These are phyloP conservation scores for Glycine tomentella DNA, from an alignment of 306 rosid genomes.

Conservation along the genomic window DNA sequence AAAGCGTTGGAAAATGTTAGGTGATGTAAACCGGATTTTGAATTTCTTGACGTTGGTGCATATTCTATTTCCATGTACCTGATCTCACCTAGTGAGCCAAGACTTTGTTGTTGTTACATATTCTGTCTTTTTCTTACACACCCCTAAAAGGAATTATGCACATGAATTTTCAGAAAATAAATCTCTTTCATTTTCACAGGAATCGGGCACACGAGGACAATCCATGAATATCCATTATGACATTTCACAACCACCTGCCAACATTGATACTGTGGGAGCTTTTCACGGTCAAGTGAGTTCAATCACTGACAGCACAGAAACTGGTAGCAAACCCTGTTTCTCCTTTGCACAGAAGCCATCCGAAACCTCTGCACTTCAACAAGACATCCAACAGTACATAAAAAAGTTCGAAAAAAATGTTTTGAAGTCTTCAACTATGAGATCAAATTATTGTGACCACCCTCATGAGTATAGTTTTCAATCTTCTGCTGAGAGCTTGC, in stretches of 20 bases:
- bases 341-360: slow-evolving; percentile 67
- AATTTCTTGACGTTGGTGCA: not conserved
- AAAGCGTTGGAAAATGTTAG: not conserved
- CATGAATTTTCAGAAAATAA: not conserved
- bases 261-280: slow-evolving; percentile 38
- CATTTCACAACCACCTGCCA: slow-evolving; percentile 43
- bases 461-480: slow-evolving; percentile 49
- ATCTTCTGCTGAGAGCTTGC: slow-evolving; percentile 60
- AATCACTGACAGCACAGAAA: slow-evolving; percentile 40
- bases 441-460: slow-evolving; percentile 57
- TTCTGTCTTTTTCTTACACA: slow-evolving; percentile 5
- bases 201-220: slow-evolving; percentile 40
- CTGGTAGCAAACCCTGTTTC: slow-evolving; percentile 55
- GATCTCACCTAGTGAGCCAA: too few species aligned
- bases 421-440: slow-evolving; percentile 39
- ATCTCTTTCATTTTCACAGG: slow-evolving; percentile 53
- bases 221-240: slow-evolving; percentile 30
- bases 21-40: not conserved
- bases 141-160: not conserved
- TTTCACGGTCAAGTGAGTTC: slow-evolving; percentile 43
- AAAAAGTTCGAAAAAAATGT: slow-evolving; percentile 59
- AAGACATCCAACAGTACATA: slow-evolving; percentile 71
- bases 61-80: not conserved
- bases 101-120: too few species aligned
- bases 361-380: slow-evolving; percentile 53